Evolutionary conservation across 2,329 filamentous ascomycete species (phyloP), one percentile per base, ranked within the genome.

Genomic region (Escovopsis weberi): DNA sequence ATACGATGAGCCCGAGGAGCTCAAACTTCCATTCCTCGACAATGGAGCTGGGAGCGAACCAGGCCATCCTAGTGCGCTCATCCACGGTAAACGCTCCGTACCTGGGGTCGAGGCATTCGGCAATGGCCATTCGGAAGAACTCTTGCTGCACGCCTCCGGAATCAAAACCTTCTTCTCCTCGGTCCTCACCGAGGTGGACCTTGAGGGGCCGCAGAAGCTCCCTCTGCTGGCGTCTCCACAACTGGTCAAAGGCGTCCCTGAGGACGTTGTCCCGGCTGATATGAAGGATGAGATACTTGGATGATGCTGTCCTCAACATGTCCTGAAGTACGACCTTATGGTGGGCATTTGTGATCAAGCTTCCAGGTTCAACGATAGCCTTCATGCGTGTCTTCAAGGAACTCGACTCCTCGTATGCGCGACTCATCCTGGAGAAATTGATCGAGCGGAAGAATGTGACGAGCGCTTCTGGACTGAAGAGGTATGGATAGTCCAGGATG

Each of bases 91-190:
- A 96, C 42, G 83, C 77, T 1, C 82, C 87, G 53, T 83, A 85
- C 37, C 79, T 72, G 4, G 85, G 82, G 51, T 85, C 72, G 38
- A 96, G 71, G 4, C 83, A 84, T 54, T 94, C 81, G 1, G 77
- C 76, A 51, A 95, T 79, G 15, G 85, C 78, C 26, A 95, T 64
- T 12, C 86, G 78, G 64, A 98, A 96, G 58, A 94, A 96, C 49
- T 98, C 91, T 57, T 94, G 88, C 53, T 95, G 89, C 1, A 98
- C 88, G 48, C 91, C 91, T 37, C 91, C 91, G 39, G 89, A 86
- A 59, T 98, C 91, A 32, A 93, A 77, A 0, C 91, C 91, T 57
- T 93, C 80, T 59, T 96, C 91, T 28, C 86, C 85, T 42, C 71
- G 70, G 32, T 85, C 80, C 55, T 86, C 82, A 4, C 87, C 87